A percentile compares a stretch with the other conserved stretches of the same genome.
Conservation (phyloP, 2,329 filamentous ascomycete species). For the Phialemoniopsis sp. region DNA sequence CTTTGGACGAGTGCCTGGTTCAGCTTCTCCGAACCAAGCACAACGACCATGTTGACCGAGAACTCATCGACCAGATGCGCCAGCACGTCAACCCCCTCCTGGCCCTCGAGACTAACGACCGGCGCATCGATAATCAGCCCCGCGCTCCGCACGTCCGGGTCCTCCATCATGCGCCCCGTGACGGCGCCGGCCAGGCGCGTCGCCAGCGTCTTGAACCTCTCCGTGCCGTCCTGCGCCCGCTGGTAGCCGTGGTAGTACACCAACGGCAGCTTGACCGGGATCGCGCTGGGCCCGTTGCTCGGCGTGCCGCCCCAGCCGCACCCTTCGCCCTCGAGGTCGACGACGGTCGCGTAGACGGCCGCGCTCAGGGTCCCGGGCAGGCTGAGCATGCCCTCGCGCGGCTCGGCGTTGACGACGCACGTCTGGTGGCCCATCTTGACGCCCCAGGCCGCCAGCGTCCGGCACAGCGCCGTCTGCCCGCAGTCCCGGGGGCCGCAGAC, state of each 20-base stretch:
- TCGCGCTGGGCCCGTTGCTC: conserved; percentile 81
- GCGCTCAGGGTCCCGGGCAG: conserved; percentile 81
- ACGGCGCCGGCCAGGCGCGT: conserved; percentile 76
- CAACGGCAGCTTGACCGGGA: conserved; percentile 87
- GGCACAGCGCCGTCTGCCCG: conserved; percentile 80
- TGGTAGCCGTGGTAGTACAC: conserved; percentile 83
- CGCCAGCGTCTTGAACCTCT: conserved; percentile 69
- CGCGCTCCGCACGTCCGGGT: conserved; percentile 63
- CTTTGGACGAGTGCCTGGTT: conserved; percentile 69
- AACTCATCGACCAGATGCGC: conserved; percentile 66
- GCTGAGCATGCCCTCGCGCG: conserved; percentile 72
- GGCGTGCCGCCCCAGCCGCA: conserved; percentile 88
- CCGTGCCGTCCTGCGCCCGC: conserved; percentile 67
- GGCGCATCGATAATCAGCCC: conserved; percentile 87
- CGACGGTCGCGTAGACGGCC: conserved; percentile 78
- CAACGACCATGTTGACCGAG: conserved; percentile 73
- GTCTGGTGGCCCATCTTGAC: conserved; percentile 71
- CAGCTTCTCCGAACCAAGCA: conserved; percentile 74
- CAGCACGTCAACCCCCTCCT: conserved; percentile 67
- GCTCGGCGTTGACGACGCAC: conserved; percentile 79
- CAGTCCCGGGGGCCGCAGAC: conserved; percentile 73
- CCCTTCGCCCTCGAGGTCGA: conserved; percentile 76
- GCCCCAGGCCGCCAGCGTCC: conserved; percentile 76
- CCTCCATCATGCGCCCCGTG: conserved; percentile 72
- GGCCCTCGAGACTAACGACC: conserved; percentile 55